Base-by-base conservation (phyloP, 768 basidiomycete genomes). In the Lactarius hengduanensis region DNA sequence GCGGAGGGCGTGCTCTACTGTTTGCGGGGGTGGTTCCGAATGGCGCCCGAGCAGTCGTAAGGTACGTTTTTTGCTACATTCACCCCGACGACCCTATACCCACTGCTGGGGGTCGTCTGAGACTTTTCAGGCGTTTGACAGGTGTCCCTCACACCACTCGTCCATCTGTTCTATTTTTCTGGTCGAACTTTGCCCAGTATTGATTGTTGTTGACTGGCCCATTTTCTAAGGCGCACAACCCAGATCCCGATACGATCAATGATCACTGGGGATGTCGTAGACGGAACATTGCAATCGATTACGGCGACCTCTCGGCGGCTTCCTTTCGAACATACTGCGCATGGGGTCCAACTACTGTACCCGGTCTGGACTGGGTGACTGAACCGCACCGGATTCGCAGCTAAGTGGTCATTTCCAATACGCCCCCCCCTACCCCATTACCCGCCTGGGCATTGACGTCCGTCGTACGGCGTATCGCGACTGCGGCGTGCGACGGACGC, bases 391-490 rank as follows among this genome's bases (percentile, higher is more conserved):
- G 50, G 50, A 40, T 2, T 55, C 3, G 4, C 43, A 34, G 56
- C 32, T 64, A 28, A 64, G 63, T 53, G 18, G 13, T 16, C 30
- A 26, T 28, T 47, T n/a, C n/a, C 8, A 32, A 7, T 47, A 15
- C 41, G 16, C 20, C 40, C n/a, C 22, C 22, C 56, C 22, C 45
- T n/a, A 22, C 45, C n/a, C 45, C n/a, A 38, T 10, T 20, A 6
- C 41, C 43, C 6, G 26, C 43, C 63, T 47, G 22, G 63, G 20
- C 20, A 54, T 64, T 40, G 63, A 59, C 63, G 50, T 54, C 30
- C 50, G 58, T 28, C 8, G 63, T 58, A 55, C 57, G 63, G 38
- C 63, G 63, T 41, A 54, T n/a, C 62, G 56, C 56, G 43, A 47
- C 62, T 36, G 32, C 41, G 40, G 32, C 56, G 43, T 63, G 62